Evolutionary conservation across 441 rosid species (phyloP), one percentile per base, ranked within the genome.

Genomic region (Pelargonium cotyledonis): DNA sequence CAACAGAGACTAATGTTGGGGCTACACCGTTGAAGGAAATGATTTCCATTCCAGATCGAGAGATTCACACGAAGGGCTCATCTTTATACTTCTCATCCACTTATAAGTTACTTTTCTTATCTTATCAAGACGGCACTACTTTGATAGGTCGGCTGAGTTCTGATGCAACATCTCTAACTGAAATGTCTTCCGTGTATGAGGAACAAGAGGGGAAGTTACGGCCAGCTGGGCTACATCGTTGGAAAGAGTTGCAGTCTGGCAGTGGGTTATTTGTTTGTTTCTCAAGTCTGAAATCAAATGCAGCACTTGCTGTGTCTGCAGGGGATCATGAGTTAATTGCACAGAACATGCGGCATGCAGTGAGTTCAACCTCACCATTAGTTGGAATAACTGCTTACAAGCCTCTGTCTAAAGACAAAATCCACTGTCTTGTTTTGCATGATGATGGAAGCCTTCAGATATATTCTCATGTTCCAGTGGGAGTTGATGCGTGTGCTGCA

Each of bases 371-470:
- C 57, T 89, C 95, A 16, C 86, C 91, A 74, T 84, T 94, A 78
- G 99, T 96, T 78, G 99, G 99, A 62, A 84, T 91, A 71, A 82
- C 94, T 46, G 98, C 99, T 65, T 94, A 89, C 84, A 94, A 90
- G 88, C 99, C 98, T 70, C 84, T 94, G 79, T 89, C 96, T 46
- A 96, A 96, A 78, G 98, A 91, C 80, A 94, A 89, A 79, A 80
- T 90, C 73, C 94, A 96, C 79, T 94, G 92, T 79, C 95, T 96
- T 84, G 91, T 90, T 79, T 87, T 96, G 73, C 91, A 94, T 82
- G 99, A 96, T 75, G 99, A 94, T 82, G 98, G 99, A 70, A 96
- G 99, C 85, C 97, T 96, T 80, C 99, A 94, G 77, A 96, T 96
- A 85, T 94, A 94, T 81, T 86, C 91, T 61, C 86, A 90, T 78